phyloP scores from a whole-genome alignment of 169 alveolate genomes.

The Plasmodium adleri region DNA sequence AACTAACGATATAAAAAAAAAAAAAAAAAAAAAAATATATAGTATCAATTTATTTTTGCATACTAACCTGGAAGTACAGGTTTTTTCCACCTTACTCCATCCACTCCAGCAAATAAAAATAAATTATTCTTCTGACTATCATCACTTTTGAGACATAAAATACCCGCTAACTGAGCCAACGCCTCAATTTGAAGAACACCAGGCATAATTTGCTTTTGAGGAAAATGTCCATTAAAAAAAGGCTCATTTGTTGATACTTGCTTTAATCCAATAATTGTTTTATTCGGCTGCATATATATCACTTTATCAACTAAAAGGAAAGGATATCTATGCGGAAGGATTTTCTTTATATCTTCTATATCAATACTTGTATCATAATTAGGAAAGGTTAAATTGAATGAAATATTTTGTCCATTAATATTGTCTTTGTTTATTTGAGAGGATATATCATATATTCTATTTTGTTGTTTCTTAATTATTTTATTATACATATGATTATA shows the following conservation, averaged over 20 bases:
- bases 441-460: not conserved
- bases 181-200: conserved; percentile 85
- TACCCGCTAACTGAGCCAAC: conserved; percentile 83
- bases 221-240: conserved; percentile 84
- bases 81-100: conserved; percentile 82
- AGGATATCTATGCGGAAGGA: conserved; percentile 83
- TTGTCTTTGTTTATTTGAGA: conserved; percentile 4
- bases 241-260: conserved; percentile 78
- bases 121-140: conserved; percentile 72
- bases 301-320: conserved; percentile 83
- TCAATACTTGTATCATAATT: conserved; percentile 23
- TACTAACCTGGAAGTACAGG: conserved; percentile 82
- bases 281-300: conserved; percentile 75
- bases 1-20: not conserved
- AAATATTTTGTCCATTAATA: conserved; percentile 20
- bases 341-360: conserved; percentile 71
- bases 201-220: conserved; percentile 80
- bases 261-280: conserved; percentile 80
- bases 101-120: conserved; percentile 84
- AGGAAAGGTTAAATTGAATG: conserved; percentile 13
- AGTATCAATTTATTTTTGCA: not conserved
- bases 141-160: conserved; percentile 79
- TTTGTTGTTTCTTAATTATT: conserved; percentile 7
- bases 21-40: not conserved
- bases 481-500: conserved; percentile 10